Percentiles rank a stretch among this genome's conserved stretches.
These are phyloP conservation scores for Zalaria sp. DNA, from an alignment of 2,329 filamentous ascomycete species.

Conservation along the genomic window DNA sequence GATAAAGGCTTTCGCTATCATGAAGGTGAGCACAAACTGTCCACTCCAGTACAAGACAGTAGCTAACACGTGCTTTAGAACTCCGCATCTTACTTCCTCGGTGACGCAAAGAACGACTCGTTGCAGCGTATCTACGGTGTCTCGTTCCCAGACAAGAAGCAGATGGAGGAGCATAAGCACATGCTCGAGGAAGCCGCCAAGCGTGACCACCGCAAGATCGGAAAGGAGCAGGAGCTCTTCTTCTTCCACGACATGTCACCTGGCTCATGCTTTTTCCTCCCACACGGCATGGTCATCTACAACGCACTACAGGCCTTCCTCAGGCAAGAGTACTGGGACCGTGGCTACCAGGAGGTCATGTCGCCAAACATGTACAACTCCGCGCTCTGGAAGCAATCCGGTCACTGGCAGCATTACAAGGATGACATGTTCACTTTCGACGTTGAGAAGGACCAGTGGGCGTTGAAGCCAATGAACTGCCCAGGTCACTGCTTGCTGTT, in stretches of 20 bases:
- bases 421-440: conserved; percentile 92
- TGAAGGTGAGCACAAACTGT: conserved; percentile 42
- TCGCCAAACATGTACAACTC: conserved; percentile 96
- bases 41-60: background rate
- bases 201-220: conserved; percentile 87
- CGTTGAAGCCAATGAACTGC: conserved; percentile 96
- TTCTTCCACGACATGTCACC: conserved; percentile 94
- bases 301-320: conserved; percentile 75
- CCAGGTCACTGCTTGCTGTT: conserved; percentile 89
- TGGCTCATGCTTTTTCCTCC: conserved; percentile 82
- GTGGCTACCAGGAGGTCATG: conserved; percentile 88
- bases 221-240: conserved; percentile 91
- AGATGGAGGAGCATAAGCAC: conserved; percentile 82
- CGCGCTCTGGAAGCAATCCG: conserved; percentile 83
- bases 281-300: conserved; percentile 86
- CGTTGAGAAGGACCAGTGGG: conserved; percentile 71
- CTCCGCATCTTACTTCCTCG: conserved; percentile 80
- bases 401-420: conserved; percentile 86
- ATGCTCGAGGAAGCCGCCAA: conserved; percentile 97
- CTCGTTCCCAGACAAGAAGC: conserved; percentile 93
- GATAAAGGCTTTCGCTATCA: conserved; percentile 88
- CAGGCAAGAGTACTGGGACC: conserved; percentile 77
- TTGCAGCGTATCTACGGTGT: conserved; percentile 94
- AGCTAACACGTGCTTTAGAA: conserved; percentile 30
- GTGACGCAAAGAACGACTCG: conserved; percentile 85